These are phyloP conservation scores for Obba rivulosa DNA, from an alignment of 768 basidiomycete species.

Conservation along the genomic window DNA sequence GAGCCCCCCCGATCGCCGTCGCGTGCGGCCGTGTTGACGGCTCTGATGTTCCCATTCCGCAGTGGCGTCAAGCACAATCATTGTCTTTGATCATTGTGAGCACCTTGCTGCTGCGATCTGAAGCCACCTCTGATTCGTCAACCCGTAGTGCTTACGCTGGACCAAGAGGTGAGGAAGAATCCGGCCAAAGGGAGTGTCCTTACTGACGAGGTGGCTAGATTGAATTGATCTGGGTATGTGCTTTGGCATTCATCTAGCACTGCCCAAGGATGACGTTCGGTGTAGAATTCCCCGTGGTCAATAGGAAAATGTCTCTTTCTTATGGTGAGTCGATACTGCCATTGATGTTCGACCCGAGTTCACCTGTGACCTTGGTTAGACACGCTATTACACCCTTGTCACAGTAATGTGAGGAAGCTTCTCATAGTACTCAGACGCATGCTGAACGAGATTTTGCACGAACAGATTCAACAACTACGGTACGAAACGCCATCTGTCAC, in stretches of 20 bases:
- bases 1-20: background rate
- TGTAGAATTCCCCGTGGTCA: constrained; percentile 49
- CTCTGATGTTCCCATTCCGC: background rate
- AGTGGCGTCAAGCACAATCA: constrained; percentile 50
- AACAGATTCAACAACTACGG: constrained; percentile 52
- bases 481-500: constrained; percentile 12
- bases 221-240: constrained; percentile 49
- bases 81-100: constrained; percentile 52
- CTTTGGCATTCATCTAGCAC: background rate
- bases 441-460: background rate
- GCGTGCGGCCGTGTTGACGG: background rate
- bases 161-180: constrained; percentile 38
- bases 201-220: constrained; percentile 30
- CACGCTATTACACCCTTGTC: constrained; percentile 51
- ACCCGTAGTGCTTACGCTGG: constrained; percentile 43
- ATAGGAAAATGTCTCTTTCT: constrained; percentile 51
- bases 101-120: constrained; percentile 4
- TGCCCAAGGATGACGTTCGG: background rate
- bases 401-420: constrained; percentile 48
- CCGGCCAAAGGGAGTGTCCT: background rate
- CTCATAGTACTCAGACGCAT: background rate
- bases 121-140: background rate
- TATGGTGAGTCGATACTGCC: constrained; percentile 31
- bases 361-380: constrained; percentile 28
- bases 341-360: background rate